phyloP scores from a whole-genome alignment of 169 alveolate species.

The Plasmodium yoelii region DNA sequence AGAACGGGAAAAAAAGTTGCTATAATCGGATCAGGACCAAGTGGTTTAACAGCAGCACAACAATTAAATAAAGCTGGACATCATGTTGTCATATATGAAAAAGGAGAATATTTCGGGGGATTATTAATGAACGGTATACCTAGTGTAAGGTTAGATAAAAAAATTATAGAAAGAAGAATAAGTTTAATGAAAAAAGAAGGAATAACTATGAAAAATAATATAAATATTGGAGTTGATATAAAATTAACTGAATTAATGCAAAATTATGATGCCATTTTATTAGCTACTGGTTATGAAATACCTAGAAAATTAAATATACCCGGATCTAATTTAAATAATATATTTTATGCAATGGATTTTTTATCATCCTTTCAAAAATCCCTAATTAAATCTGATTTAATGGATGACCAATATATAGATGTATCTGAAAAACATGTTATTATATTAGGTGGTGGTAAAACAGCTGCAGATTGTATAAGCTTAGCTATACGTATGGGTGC shows the following conservation, averaged over 20 bases:
- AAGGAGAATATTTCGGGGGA: slow-evolving; percentile 85
- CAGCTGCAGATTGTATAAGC: slow-evolving; percentile 85
- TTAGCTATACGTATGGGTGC: slow-evolving; percentile 85
- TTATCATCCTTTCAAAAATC: slow-evolving; percentile 78
- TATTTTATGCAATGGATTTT: slow-evolving; percentile 81
- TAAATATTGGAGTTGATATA: slow-evolving; percentile 53
- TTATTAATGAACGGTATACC: slow-evolving; percentile 85
- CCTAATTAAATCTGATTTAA: slow-evolving; percentile 60
- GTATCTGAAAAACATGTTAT: slow-evolving; percentile 82
- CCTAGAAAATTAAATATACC: slow-evolving; percentile 73
- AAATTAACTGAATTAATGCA: slow-evolving; percentile 50
- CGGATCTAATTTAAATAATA: slow-evolving; percentile 77
- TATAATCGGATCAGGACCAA: slow-evolving; percentile 83
- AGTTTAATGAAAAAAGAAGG: slow-evolving; percentile 76
- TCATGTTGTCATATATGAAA: slow-evolving; percentile 71
- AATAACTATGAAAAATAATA: slow-evolving; percentile 74
- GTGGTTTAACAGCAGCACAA: slow-evolving; percentile 86
- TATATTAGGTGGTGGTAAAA: slow-evolving; percentile 86
- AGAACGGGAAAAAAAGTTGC: slow-evolving; percentile 81
- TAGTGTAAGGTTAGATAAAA: slow-evolving; percentile 83
- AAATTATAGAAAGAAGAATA: slow-evolving; percentile 77
- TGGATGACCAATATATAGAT: slow-evolving; percentile 75
- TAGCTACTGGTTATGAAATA: slow-evolving; percentile 79
- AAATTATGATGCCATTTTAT: slow-evolving; percentile 80
- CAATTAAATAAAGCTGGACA: slow-evolving; percentile 85